Conservation (phyloP, 1,284 basidiomycete species). For the Trichosporon ovoides region DNA sequence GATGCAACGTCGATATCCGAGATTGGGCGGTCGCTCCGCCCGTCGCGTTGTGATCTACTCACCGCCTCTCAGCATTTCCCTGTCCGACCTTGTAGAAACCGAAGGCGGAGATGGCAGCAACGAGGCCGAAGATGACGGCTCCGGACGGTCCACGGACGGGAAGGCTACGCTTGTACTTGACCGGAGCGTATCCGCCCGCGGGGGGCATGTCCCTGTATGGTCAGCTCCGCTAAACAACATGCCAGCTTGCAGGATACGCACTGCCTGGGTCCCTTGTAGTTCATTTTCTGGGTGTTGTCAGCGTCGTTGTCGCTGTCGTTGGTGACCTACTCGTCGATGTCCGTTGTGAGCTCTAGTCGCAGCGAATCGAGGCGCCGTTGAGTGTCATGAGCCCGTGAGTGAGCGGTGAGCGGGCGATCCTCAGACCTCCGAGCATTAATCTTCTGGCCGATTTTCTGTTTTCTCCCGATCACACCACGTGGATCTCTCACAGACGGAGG, state of each 20-base stretch:
- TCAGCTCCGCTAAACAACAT: background rate
- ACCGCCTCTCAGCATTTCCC: constrained; percentile 91
- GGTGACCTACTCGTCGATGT: background rate
- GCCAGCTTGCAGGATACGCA: background rate
- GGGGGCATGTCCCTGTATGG: constrained; percentile 91
- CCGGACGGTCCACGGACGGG: constrained; percentile 88
- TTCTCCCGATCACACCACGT: background rate
- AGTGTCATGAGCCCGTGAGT: background rate
- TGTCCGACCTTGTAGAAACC: constrained; percentile 89
- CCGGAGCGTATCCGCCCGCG: constrained; percentile 79
- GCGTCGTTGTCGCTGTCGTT: background rate
- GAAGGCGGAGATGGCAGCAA: constrained; percentile 77
- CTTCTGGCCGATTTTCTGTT: background rate
- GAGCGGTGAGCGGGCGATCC: background rate
- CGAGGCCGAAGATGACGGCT: constrained; percentile 74
- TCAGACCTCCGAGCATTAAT: background rate
- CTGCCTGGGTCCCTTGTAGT: constrained; percentile 7
- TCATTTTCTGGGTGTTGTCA: background rate
- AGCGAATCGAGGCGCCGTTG: background rate
- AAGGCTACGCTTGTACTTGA: constrained; percentile 95
- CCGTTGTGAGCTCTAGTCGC: background rate
- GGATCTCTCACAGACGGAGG: background rate
- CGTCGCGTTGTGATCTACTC: constrained; percentile 42
- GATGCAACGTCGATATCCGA: no score
- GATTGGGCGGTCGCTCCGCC: no score